Evolutionary conservation across 140 eudicot species (phyloP), one percentile per base, ranked within the genome.

Genomic region (Ambrosia hybrid): DNA sequence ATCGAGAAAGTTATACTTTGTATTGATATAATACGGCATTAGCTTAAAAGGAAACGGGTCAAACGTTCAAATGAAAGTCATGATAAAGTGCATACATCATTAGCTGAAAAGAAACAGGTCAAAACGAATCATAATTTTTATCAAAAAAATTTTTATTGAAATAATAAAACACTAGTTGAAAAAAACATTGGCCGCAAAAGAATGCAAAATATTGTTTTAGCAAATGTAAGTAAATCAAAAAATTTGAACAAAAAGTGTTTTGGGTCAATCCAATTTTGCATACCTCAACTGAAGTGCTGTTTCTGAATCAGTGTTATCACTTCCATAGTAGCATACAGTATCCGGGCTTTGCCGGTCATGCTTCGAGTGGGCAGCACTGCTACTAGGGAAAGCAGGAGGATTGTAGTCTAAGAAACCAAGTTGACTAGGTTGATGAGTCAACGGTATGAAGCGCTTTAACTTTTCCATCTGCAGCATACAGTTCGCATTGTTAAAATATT

Each of bases 261-360:
- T 3, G 8, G 8, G 64, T 63, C 10, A 14, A 71, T 33, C 15
- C 2, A 60, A 0, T 30, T 9, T 60, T 30, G 14, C 70, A 14
- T 75, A 81, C 85, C 82, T 65, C 73, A 76, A 72, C 55, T 81
- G 85, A 68, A 81, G 78, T 9, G 78, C 81, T 15, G 85, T 76
- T 34, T 76, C 81, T 14, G 82, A 76, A 55, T 81, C 82, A 0
- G 79, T 73, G 67, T 81, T 76, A 65, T 81, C 85, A 0, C 81
- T 76, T 71, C 85, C 85, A 51, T 81, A 76, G 58, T 81, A 76
- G 33, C 81, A 81, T 2, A 76, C 78, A 1, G 85, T 81, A 62
- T 81, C 81, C 7, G 84, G 84, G 59, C 85, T 81, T 7, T 71
- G 66, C 30, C 46, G 51, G 5, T 81, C 78, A 60, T 76, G 66